These are phyloP conservation scores for Dipteronia sinensis DNA, from an alignment of 345 rosid genomes.

Conservation along the genomic window DNA sequence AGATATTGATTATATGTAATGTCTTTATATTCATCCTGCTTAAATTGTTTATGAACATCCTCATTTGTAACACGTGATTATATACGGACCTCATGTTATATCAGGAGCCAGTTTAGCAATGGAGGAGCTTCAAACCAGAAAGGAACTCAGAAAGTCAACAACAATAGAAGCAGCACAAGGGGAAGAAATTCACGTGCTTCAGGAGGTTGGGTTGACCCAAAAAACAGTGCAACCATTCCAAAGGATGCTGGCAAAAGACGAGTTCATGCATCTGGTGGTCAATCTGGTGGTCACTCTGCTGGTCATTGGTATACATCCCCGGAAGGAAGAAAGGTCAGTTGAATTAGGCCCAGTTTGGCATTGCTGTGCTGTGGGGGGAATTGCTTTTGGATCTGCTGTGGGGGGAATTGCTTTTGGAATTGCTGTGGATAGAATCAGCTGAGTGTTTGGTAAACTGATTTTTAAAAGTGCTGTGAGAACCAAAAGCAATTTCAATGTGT, in stretches of 20 bases:
- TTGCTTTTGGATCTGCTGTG: no score
- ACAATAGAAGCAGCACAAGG: conserved; percentile 40
- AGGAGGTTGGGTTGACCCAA: conserved; percentile 69
- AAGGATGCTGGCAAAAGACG: conserved; percentile 84
- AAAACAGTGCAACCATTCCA: conserved; percentile 43
- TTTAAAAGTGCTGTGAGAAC: no score
- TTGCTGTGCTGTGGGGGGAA: no score
- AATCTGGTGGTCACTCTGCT: conserved; percentile 47
- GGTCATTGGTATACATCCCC: conserved; percentile 85
- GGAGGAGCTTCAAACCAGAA: conserved; percentile 51
- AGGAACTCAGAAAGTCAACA: conserved; percentile 30
- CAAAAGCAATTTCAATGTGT: no score
- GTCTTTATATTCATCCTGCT: conserved; percentile 13
- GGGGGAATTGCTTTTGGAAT: no score
- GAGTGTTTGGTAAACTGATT: no score
- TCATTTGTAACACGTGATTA: neutral
- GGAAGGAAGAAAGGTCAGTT: conserved; percentile 77
- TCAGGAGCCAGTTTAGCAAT: conserved; percentile 74
- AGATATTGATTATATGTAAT: conserved; percentile 67
- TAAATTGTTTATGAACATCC: conserved; percentile 4
- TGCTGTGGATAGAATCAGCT: no score
- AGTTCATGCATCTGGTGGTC: conserved; percentile 54
- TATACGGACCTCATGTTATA: conserved; percentile 18
- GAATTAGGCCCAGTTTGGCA: no score
- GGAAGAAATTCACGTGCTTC: conserved; percentile 33